Percentiles rank a stretch among this genome's conserved stretches.
Conservation (phyloP, 73 alveolate species). For the Tetrahymena malaccensis region DNA sequence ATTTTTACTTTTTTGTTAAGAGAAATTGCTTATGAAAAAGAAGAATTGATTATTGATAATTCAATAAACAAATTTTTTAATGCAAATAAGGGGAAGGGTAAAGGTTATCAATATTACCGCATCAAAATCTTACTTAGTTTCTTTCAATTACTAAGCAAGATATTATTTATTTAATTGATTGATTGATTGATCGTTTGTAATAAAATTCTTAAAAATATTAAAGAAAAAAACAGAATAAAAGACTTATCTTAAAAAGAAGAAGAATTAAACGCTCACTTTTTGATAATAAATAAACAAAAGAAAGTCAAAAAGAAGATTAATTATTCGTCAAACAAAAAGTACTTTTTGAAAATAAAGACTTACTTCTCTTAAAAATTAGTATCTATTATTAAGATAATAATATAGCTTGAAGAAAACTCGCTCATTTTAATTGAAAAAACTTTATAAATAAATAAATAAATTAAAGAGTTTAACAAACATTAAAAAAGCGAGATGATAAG, state of each 20-base stretch:
- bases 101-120: background rate
- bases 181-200: background rate
- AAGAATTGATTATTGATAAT: background rate
- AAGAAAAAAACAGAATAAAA: background rate
- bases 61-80: background rate
- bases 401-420: background rate
- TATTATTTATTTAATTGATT: background rate
- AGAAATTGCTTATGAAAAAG: background rate
- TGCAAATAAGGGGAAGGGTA: background rate
- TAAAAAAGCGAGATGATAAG: background rate
- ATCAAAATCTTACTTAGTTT: background rate
- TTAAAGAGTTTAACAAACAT: background rate
- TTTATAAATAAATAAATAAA: background rate
- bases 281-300: background rate
- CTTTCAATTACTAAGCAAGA: background rate
- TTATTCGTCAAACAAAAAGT: background rate
- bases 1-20: background rate
- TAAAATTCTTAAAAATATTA: background rate
- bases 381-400: background rate
- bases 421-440: background rate
- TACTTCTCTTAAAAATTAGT: background rate
- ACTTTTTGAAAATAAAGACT: background rate
- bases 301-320: background rate
- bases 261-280: background rate
- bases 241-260: background rate